A percentile compares a stretch with the other conserved stretches of the same genome.
Conservation (phyloP, 352 stramenopile genomes). For the Globisporangium sylvaticum region DNA sequence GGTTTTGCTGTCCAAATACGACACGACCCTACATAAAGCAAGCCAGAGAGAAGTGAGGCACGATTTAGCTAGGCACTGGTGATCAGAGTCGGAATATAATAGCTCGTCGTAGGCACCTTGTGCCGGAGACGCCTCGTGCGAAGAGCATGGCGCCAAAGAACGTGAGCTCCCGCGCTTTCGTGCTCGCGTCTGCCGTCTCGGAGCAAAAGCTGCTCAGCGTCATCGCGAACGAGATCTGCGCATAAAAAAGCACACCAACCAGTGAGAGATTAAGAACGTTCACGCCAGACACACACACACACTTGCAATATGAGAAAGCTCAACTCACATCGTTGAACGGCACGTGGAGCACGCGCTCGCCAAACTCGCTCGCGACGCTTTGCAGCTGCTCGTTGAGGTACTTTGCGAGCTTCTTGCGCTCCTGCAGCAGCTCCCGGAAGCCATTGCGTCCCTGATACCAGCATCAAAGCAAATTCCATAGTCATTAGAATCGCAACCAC, state of each 20-base stretch:
- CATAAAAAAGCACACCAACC: neutral
- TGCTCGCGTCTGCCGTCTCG: constrained; percentile 19
- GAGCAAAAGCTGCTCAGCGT: constrained; percentile 81
- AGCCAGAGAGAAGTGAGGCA: neutral
- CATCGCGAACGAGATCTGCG: constrained; percentile 84
- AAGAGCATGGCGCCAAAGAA: constrained; percentile 99
- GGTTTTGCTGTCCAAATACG: constrained; percentile 73
- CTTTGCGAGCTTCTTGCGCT: constrained; percentile 74
- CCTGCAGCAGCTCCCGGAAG: constrained; percentile 84
- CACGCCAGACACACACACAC: too few species aligned
- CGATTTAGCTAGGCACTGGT: too few species aligned
- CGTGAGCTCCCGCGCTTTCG: constrained; percentile 47
- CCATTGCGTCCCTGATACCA: constrained; percentile 52
- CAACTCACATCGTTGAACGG: constrained; percentile 84
- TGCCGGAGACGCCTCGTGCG: constrained; percentile 94
- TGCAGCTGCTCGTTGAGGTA: constrained; percentile 79
- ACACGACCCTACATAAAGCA: constrained; percentile 78
- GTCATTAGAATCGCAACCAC: neutral
- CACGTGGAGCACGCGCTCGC: constrained; percentile 89
- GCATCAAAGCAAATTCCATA: neutral
- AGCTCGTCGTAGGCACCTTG: too few species aligned
- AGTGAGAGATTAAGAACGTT: too few species aligned
- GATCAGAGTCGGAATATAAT: too few species aligned
- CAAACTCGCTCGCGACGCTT: constrained; percentile 74
- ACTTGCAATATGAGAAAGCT: neutral